Base-by-base conservation (phyloP, 345 rosid genomes). In the Cardiospermum halicacabum region DNA sequence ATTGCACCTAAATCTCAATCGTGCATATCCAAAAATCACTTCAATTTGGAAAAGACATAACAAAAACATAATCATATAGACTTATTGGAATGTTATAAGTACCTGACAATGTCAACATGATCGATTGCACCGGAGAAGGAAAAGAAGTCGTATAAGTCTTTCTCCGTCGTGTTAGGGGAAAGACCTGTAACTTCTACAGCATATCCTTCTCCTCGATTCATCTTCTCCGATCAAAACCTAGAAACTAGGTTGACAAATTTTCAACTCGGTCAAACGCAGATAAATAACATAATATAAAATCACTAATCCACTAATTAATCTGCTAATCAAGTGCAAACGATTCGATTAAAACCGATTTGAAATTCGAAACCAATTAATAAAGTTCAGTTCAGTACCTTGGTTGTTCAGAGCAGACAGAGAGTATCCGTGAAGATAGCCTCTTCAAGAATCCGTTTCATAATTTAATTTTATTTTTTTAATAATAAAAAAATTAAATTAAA, bases 171-270 rank as follows among this genome's bases (percentile, higher is more conserved):
- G 37, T 76, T 77, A 37, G 93, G 85, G 54, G 97, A 79, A 56
- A 91, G 78, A 13, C 91, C 89, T 2, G 88, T 85, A 11, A 88
- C 89, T 72, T 88, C 93, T 25, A 88, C 79, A 4, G 82, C 59
- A 21, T 79, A 81, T 21, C 83, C 85, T 36, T 36, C 72, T 36
- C 40, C 72, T 60, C 70, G 74, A 68, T 69, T 72, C 97, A 91
- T 91, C 67, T 66, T 57, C 18, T 24, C 11, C 40, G 3, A 34
- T 9, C 34, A 53, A 37, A 31, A 13, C 28, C 53, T 65, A 28
- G n/a, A 32, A 19, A 15, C 39, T 5, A 34, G 39, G 19, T 43
- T 31, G 53, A 66, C 7, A 19, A 28, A 54, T 40, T 40, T 40
- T 27, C 53, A 25, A 18, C 68, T 37, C 3, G 62, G 31, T 56